A percentile compares a stretch with the other conserved stretches of the same genome.
Conservation (phyloP, 208 protist species). For the Leishmania arabica region DNA sequence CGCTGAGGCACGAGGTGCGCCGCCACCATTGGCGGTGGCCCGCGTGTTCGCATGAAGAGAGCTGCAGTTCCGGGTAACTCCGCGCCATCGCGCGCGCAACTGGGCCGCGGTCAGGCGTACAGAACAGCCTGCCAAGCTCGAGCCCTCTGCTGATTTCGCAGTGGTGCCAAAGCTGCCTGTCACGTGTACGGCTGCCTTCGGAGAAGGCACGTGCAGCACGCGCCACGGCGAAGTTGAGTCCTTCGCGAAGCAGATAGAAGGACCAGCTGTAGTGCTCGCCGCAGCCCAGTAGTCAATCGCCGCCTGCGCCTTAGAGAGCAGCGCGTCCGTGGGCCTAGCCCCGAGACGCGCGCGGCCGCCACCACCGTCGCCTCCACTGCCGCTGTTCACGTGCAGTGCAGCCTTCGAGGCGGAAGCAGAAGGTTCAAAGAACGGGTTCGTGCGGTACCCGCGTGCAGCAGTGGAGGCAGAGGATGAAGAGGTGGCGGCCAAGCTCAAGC, state of each 20-base stretch:
- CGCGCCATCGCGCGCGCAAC: slow-evolving; percentile 29
- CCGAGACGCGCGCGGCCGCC: neutral
- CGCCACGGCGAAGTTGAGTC: too few relatives aligned
- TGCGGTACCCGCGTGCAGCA: too few relatives aligned
- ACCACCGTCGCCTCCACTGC: neutral
- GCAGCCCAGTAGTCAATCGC: slow-evolving; percentile 19
- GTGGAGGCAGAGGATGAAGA: too few relatives aligned
- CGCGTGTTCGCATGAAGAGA: neutral
- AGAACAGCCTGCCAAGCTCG: neutral
- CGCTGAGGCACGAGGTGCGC: neutral
- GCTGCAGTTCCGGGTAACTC: slow-evolving; percentile 25
- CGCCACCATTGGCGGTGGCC: neutral
- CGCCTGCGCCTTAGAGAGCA: slow-evolving; percentile 12
- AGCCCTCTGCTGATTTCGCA: too few relatives aligned
- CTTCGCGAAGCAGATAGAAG: too few relatives aligned
- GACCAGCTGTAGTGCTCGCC: slow-evolving; percentile 18
- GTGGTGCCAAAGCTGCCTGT: neutral
- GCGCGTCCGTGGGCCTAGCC: slow-evolving; percentile 15
- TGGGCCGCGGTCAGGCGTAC: slow-evolving; percentile 18
- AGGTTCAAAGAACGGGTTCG: too few relatives aligned
- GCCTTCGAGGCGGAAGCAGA: too few relatives aligned
- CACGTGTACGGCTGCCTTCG: neutral
- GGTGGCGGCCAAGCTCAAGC: too few relatives aligned
- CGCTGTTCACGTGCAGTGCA: too few relatives aligned
- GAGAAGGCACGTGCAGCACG: too few relatives aligned